Base-by-base conservation (phyloP, 2,329 filamentous ascomycete genomes). In the Sclerotinia borealis region DNA sequence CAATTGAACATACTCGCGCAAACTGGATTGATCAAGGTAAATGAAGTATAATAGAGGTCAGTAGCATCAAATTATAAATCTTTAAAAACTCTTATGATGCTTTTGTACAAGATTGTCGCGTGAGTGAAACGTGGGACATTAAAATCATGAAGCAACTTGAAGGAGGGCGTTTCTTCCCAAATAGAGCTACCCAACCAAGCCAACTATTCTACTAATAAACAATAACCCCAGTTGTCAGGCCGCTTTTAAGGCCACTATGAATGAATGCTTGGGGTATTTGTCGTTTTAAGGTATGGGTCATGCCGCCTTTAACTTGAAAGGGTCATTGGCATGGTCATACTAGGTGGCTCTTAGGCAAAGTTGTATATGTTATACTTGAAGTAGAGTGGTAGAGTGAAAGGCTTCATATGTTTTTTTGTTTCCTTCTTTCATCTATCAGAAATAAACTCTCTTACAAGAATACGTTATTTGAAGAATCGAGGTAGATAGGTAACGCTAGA, bases 41-140 rank as follows among this genome's bases (percentile, higher is more conserved):
- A 36, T n/a, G 41, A 56, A 31, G 59, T 19, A 62, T 34, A 29
- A 56, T n/a, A 55, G 39, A 48, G 22, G 3, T n/a, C 29, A 48
- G 19, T 8, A 43, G 19, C 19, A 43, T 48, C 4, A 41, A n/a
- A 36, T 22, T 47, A 22, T 36, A 36, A 27, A 55, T 37, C 15
- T 7, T 27, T n/a, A 56, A 54, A 54, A 47, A 47, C 17, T 48
- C 36, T 56, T 48, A 56, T 47, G 59, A 56, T 62, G 29, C 43
- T 54, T 45, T 39, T 27, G 59, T 62, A 47, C 37, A 56, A 39
- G 50, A 55, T 62, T 17, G 58, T 54, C 56, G 62, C 62, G 55
- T 52, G 41, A 54, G 62, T 63, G 55, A 43, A 63, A 62, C 59
- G 59, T 62, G 36, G 51, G 59, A 62, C 59, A 56, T 56, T 56